Conservation (phyloP, 768 basidiomycete genomes). For the Cubamyces sp. region DNA sequence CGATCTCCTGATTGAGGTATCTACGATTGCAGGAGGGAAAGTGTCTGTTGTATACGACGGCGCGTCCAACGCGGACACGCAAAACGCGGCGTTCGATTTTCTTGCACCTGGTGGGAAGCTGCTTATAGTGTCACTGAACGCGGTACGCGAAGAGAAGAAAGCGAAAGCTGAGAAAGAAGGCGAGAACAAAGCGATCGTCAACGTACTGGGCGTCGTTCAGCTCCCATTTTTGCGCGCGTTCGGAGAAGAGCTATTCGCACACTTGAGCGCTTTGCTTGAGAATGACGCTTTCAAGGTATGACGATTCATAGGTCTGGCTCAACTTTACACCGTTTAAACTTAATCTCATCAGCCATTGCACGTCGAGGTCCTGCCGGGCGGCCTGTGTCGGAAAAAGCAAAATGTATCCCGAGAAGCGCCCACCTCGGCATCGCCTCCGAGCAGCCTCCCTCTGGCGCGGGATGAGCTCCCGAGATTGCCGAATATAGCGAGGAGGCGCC, state of each 20-base stretch:
- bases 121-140: slow-evolving; percentile 7
- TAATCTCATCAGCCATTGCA: slow-evolving; percentile 26
- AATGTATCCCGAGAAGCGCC: too few relatives aligned
- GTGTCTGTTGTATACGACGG: slow-evolving; percentile 29
- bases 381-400: too few relatives aligned
- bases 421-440: too few relatives aligned
- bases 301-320: too few relatives aligned
- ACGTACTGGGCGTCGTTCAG: slow-evolving; percentile 16
- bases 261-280: slow-evolving; percentile 18
- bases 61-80: slow-evolving; percentile 27
- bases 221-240: slow-evolving; percentile 4
- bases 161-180: not conserved
- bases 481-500: too few relatives aligned
- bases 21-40: slow-evolving; percentile 26
- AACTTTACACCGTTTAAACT: not conserved
- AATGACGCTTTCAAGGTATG: slow-evolving; percentile 25
- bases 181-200: slow-evolving; percentile 9
- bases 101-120: slow-evolving; percentile 30
- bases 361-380: slow-evolving; percentile 16
- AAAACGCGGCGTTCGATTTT: slow-evolving; percentile 25
- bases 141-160: slow-evolving; percentile 2
- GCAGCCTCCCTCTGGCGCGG: too few relatives aligned
- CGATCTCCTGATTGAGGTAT: slow-evolving; percentile 12
- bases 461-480: too few relatives aligned
- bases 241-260: slow-evolving; percentile 21